Evolutionary conservation across 352 stramenopile species (phyloP).

Genomic region (Peronospora farinosa): DNA sequence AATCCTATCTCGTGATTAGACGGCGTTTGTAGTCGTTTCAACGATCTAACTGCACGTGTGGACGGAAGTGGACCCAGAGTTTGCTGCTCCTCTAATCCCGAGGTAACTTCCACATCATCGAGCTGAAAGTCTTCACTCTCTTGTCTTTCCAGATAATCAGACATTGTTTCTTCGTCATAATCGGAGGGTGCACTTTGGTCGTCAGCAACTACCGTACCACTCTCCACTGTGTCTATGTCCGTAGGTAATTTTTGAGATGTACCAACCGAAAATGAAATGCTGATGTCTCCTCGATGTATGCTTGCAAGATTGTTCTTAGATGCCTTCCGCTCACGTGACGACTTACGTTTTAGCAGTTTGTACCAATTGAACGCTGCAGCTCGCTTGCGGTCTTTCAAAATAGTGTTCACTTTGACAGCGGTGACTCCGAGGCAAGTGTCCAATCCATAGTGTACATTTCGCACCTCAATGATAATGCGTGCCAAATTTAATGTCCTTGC

Average conservation of each 20-base stretch:
- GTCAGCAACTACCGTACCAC: conserved; percentile 31
- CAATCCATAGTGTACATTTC: conserved; percentile 78
- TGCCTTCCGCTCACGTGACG: conserved; percentile 45
- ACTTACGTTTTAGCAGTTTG: conserved; percentile 77
- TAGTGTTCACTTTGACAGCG: conserved; percentile 73
- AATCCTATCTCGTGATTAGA: conserved; percentile 35
- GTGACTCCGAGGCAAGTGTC: conserved; percentile 81
- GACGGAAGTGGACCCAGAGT: conserved; percentile 42
- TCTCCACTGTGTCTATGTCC: conserved; percentile 43
- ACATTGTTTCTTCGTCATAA: conserved; percentile 19
- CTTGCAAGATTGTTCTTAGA: conserved; percentile 41
- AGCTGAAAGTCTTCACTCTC: conserved; percentile 38
- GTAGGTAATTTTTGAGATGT: conserved; percentile 75
- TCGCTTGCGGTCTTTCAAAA: conserved; percentile 68
- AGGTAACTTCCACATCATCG: conserved; percentile 40
- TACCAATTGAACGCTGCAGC: conserved; percentile 85
- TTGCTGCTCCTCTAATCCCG: conserved; percentile 24
- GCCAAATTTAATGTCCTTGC: conserved; percentile 55
- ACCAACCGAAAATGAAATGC: conserved; percentile 75
- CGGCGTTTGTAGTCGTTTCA: conserved; percentile 65
- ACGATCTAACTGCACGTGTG: conserved; percentile 45
- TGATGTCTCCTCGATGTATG: conserved; percentile 67
- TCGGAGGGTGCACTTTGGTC: conserved; percentile 22
- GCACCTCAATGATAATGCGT: conserved; percentile 80
- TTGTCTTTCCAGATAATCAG: conserved; percentile 26